Base-by-base conservation (phyloP, 805 yeast genomes). In the Starmerella geochares region DNA sequence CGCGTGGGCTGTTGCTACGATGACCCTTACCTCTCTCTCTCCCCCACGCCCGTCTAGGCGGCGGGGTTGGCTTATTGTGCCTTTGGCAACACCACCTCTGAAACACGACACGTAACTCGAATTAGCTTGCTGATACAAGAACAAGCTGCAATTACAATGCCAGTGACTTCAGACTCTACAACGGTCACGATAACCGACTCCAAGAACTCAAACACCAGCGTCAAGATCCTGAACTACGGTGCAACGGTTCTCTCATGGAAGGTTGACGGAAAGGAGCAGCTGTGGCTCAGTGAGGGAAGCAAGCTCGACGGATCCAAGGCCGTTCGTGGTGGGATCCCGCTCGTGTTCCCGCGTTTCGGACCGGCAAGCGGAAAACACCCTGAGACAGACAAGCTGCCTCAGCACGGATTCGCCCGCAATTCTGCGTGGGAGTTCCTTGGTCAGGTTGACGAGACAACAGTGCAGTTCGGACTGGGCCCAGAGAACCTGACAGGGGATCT, bases 311-410 rank as follows among this genome's bases (percentile, higher is more conserved):
- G 97, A 10, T 69, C 90, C 40, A 84, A 83, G 62, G 94, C 98
- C 1, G 96, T 92, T 17, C 78, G 98, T 65, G 98, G 98, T 56
- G 98, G 98, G 46, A 85, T 92, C 47, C 98, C 98, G 11, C 71
- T 92, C 21, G 97, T 90, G 8, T 92, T 92, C 74, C 98, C 98
- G 2, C 85, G 71, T 9, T 70, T 70, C 59, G 97, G 98, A 52
- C 87, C 79, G 57, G 38, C 62, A 3, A 43, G n/a, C 13, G 59
- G 58, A 20, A 47, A 51, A 17, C 63, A 60, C 43, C 53, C 61
- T 2, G 71, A 73, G 28, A 72, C 75, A 7, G 73, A 70, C 49
- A 65, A 74, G 31, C 75, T 92, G 56, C 96, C 96, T 17, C 97
- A 92, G 69, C 98, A 92, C 64, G 98, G 98, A 1, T 84, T 92